These are phyloP conservation scores for Albugo candida DNA, from an alignment of 352 stramenopile genomes.

Conservation along the genomic window DNA sequence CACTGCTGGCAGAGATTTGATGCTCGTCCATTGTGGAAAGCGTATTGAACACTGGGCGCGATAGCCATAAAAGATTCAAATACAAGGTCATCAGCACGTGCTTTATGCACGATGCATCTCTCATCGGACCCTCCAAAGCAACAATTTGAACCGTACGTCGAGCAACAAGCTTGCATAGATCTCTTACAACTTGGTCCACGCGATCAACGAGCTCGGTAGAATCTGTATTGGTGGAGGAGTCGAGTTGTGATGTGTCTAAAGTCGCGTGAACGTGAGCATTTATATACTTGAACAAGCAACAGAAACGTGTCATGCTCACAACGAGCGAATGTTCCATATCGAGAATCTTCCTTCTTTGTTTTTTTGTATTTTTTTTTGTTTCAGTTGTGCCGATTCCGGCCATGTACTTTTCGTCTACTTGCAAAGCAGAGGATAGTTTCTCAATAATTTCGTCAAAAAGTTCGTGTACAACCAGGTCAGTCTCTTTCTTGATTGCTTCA, in stretches of 20 bases:
- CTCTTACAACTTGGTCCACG: slow-evolving; percentile 18
- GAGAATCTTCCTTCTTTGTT: slow-evolving; percentile 12
- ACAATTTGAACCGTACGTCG: slow-evolving; percentile 26
- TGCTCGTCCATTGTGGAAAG: slow-evolving; percentile 1
- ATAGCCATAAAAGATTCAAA: slow-evolving; percentile 58
- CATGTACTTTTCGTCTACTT: slow-evolving; percentile 28
- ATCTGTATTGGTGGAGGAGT: neutral
- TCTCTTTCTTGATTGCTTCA: slow-evolving; percentile 57
- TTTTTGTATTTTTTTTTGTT: slow-evolving; percentile 10
- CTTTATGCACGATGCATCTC: slow-evolving; percentile 39
- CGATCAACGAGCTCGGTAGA: neutral
- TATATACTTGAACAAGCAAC: slow-evolving; percentile 36
- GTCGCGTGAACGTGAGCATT: slow-evolving; percentile 40
- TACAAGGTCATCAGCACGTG: slow-evolving; percentile 45
- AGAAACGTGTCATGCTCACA: no score
- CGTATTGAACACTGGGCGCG: slow-evolving; percentile 26
- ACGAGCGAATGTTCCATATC: slow-evolving; percentile 19
- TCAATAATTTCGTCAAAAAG: slow-evolving; percentile 47
- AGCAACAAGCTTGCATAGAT: slow-evolving; percentile 22
- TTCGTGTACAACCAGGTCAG: slow-evolving; percentile 51
- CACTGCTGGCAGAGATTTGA: slow-evolving; percentile 2
- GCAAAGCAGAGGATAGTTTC: slow-evolving; percentile 25
- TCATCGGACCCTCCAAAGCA: slow-evolving; percentile 26
- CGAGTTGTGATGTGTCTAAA: slow-evolving; percentile 23
- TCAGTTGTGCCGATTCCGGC: slow-evolving; percentile 3